Percentiles rank a stretch among this genome's conserved stretches.
phyloP scores from a whole-genome alignment of 768 basidiomycete species.

The Xerocomus brunneocitrinus region DNA sequence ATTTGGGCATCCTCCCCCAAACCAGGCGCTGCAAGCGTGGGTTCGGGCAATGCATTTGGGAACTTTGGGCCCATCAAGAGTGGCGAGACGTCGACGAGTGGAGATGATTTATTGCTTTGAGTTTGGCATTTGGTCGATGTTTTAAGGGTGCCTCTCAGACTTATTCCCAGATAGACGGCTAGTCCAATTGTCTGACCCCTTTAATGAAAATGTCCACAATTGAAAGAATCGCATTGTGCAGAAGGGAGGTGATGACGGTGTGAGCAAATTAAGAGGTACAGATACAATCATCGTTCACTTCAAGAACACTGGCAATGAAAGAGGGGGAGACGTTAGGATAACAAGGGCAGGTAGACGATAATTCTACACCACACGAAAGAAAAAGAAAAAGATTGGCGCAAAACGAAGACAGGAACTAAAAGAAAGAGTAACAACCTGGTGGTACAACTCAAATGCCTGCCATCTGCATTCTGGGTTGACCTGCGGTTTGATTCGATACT shows the following conservation, averaged over 20 bases:
- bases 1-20: constrained; percentile 59
- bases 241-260: constrained; percentile 12
- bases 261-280: constrained; percentile 34
- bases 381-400: constrained; percentile 8
- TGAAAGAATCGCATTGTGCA: constrained; percentile 20
- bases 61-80: constrained; percentile 28
- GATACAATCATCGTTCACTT: constrained; percentile 37
- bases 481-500: constrained; percentile 22
- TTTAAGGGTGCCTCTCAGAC: not conserved
- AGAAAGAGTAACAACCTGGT: not conserved
- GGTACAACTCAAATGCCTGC: constrained; percentile 29
- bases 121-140: not conserved
- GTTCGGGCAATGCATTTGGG: constrained; percentile 28
- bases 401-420: constrained; percentile 11
- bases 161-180: not conserved
- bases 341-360: constrained; percentile 5
- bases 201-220: constrained; percentile 14
- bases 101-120: constrained; percentile 43
- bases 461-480: constrained; percentile 33
- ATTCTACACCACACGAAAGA: constrained; percentile 1
- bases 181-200: not conserved
- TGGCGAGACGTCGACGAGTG: constrained; percentile 16
- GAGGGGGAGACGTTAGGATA: constrained; percentile 18
- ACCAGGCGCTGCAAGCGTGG: constrained; percentile 11
- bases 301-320: constrained; percentile 25